Percentiles rank a stretch among this genome's conserved stretches.
These are phyloP conservation scores for Solanum virginianum DNA, from an alignment of 257 asterid species.

Conservation along the genomic window DNA sequence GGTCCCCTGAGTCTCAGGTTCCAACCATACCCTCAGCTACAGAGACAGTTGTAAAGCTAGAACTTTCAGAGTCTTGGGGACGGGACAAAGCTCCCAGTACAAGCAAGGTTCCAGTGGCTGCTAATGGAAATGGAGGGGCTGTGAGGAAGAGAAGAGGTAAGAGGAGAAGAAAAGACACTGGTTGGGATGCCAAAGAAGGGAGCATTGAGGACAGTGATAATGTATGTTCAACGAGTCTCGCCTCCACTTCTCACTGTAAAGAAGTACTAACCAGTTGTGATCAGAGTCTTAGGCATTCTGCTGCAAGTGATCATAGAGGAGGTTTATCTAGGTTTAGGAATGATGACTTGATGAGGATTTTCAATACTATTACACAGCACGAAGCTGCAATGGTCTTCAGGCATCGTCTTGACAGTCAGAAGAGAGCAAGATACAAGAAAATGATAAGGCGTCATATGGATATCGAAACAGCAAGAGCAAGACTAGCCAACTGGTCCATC, in stretches of 20 bases:
- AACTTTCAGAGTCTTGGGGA: slow-evolving; percentile 21
- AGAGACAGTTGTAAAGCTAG: slow-evolving; percentile 20
- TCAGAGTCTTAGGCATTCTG: slow-evolving; percentile 10
- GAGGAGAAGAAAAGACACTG: slow-evolving; percentile 56
- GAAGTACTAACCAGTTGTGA: slow-evolving; percentile 28
- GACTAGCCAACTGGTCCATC: slow-evolving; percentile 31
- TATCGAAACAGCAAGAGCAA: slow-evolving; percentile 57
- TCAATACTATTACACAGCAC: slow-evolving; percentile 38
- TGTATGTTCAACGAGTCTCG: slow-evolving; percentile 32
- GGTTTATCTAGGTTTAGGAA: slow-evolving; percentile 8
- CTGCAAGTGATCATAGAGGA: slow-evolving; percentile 8
- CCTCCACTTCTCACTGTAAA: slow-evolving; percentile 26
- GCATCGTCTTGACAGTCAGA: slow-evolving; percentile 94
- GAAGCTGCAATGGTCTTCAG: slow-evolving; percentile 60
- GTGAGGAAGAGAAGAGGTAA: slow-evolving; percentile 63
- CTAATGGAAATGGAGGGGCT: slow-evolving; percentile 25
- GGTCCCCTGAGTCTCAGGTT: slow-evolving; percentile 24
- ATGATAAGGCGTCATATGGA: slow-evolving; percentile 64
- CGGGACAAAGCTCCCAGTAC: slow-evolving; percentile 11
- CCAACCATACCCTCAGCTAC: slow-evolving; percentile 9
- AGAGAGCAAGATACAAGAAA: slow-evolving; percentile 80
- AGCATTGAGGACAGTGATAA: slow-evolving; percentile 54
- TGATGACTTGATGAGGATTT: slow-evolving; percentile 39
- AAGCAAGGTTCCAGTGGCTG: slow-evolving; percentile 12
- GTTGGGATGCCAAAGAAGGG: slow-evolving; percentile 37